phyloP scores from a whole-genome alignment of 108 stramenopile genomes.

The Nitzschia inconspicua region DNA sequence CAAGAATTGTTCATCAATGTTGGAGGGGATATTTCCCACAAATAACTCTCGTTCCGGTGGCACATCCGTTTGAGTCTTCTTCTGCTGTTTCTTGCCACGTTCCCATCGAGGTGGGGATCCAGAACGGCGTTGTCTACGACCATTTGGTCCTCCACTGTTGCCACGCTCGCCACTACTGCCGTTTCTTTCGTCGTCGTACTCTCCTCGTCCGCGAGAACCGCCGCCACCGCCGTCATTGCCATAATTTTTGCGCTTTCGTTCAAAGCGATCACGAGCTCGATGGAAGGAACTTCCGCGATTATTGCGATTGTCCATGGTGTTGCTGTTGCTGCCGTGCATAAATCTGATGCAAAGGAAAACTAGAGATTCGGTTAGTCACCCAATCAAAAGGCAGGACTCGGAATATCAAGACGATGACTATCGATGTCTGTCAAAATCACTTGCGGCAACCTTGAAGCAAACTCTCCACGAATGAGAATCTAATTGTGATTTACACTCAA shows the following conservation, averaged over 20 bases:
- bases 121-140: slow-evolving; percentile 24
- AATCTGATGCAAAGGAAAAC: background rate
- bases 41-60: slow-evolving; percentile 80
- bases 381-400: background rate
- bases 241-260: slow-evolving; percentile 35
- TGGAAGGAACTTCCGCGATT: slow-evolving; percentile 1
- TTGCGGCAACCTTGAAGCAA: background rate
- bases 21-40: slow-evolving; percentile 92
- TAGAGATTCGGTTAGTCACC: background rate
- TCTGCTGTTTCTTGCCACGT: slow-evolving; percentile 39
- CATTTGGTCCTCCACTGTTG: background rate
- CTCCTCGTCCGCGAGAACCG: background rate
- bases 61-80: slow-evolving; percentile 36
- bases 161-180: no score
- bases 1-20: slow-evolving; percentile 73
- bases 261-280: slow-evolving; percentile 35
- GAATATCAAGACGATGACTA: background rate
- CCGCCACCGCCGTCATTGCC: slow-evolving; percentile 15
- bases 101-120: slow-evolving; percentile 24
- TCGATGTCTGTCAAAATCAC: slow-evolving; percentile 9
- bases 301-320: background rate
- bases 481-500: no score
- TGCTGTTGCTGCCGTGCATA: background rate
- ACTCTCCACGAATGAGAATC: slow-evolving; percentile 30
- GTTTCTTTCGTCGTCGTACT: slow-evolving; percentile 14